Evolutionary conservation across 306 rosid genomes (phyloP), one percentile per base, ranked within the genome.

Genomic region (Inga leiocalycina): DNA sequence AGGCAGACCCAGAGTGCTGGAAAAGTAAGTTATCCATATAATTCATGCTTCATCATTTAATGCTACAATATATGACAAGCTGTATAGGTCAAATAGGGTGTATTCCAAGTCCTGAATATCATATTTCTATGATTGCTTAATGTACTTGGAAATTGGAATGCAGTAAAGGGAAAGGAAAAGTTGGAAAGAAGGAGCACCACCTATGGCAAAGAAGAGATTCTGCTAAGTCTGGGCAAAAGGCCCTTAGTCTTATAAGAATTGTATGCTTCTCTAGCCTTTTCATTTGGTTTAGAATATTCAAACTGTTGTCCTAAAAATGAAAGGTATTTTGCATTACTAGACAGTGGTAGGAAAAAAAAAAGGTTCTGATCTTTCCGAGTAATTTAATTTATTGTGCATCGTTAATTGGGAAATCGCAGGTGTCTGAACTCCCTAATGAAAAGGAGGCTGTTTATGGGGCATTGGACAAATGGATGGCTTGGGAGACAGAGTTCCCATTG

Each of bases 401-500:
- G 24, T 64, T 43, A 80, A 82, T 71, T 22, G 82, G 44, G 71
- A 77, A 75, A 87, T 79, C 78, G 17, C 86, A 94, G 99, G 84
- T 94, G 35, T 89, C 88, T 62, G 85, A 79, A 74, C 94, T 94
- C 65, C 97, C 97, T 74, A 90, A 91, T 69, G 97, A 94, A 88
- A 96, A 91, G 84, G 95, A 92, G 82, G 89, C 93, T 80, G 91
- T 96, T 48, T 96, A 89, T 87, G 94, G 98, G 30, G 99, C 96
- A 74, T 86, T 96, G 78, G 94, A 96, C 85, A 94, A 94, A 89
- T 96, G 98, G 98, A 84, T 80, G 2, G 98, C 98, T 81, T 94
- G 97, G 98, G 99, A 96, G 89, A 90, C 90, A 24, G 97, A 94
- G 88, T 96, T 96, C 82, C 98, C 99, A 9, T 49, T 94, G 92